Conservation (phyloP, 2,329 filamentous ascomycete genomes). For the Colletotrichum sp. region DNA sequence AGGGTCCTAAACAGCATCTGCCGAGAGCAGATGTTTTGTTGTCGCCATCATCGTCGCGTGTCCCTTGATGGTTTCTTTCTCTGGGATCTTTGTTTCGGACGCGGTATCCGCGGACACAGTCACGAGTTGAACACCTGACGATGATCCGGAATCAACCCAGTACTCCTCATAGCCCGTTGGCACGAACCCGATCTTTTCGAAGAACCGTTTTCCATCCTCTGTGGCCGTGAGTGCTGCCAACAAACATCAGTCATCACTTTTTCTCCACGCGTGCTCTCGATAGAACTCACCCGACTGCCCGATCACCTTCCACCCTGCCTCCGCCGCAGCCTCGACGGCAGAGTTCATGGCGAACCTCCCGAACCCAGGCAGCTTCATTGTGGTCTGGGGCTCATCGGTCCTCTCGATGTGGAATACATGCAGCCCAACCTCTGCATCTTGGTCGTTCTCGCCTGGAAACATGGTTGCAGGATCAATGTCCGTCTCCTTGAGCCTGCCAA, state of each 20-base stretch:
- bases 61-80: not conserved
- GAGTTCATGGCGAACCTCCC: constrained; percentile 2
- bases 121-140: not conserved
- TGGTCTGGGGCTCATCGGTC: constrained; percentile 14
- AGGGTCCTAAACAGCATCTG: not conserved
- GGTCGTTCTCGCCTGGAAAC: constrained; percentile 24
- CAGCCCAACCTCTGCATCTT: constrained; percentile 28
- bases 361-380: constrained; percentile 22
- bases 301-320: constrained; percentile 26
- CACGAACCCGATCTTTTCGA: constrained; percentile 28
- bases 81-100: not conserved
- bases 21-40: not conserved
- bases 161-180: constrained; percentile 33
- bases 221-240: constrained; percentile 33
- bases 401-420: constrained; percentile 41
- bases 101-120: not conserved
- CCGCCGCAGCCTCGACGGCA: not conserved
- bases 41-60: constrained; percentile 11
- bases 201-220: constrained; percentile 28
- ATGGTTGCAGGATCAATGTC: constrained; percentile 27
- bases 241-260: not conserved
- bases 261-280: not conserved
- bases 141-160: constrained; percentile 15
- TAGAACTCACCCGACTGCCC: constrained; percentile 30
- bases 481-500: constrained; percentile 31